These are phyloP conservation scores for Cystobasidiopsis lactophilus DNA, from an alignment of 768 basidiomycete species.

Conservation along the genomic window DNA sequence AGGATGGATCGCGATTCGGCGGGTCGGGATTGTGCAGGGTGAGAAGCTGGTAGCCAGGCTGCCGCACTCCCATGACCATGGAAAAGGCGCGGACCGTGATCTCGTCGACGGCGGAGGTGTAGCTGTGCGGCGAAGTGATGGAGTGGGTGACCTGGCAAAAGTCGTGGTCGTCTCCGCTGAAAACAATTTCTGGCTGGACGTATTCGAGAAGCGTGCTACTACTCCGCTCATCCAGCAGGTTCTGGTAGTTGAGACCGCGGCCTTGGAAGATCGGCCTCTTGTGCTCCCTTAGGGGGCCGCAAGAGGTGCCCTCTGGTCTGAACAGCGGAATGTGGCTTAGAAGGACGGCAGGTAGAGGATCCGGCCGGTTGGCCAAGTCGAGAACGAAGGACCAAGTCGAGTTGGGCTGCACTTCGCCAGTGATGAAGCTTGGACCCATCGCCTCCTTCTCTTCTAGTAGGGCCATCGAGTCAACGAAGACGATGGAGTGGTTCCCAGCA, in stretches of 20 bases:
- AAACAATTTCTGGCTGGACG: conserved; percentile 44
- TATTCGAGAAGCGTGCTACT: conserved; percentile 43
- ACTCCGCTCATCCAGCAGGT: conserved; percentile 46
- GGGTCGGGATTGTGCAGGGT: conserved; percentile 32
- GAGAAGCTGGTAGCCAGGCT: conserved; percentile 74
- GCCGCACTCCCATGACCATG: conserved; percentile 63
- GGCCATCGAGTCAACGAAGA: conserved; percentile 50
- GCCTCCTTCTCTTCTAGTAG: conserved; percentile 45
- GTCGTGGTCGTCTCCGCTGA: conserved; percentile 89
- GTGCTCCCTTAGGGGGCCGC: conserved; percentile 56
- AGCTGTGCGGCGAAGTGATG: conserved; percentile 12
- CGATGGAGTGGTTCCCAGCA: conserved; percentile 47
- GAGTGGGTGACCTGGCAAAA: conserved; percentile 60
- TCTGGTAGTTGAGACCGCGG: conserved; percentile 32
- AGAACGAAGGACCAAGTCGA: conserved; percentile 29
- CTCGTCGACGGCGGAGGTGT: conserved; percentile 35
- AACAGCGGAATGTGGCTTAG: conserved; percentile 78
- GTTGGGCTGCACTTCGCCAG: not conserved
- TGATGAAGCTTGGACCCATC: not conserved
- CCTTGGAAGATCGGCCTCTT: conserved; percentile 40
- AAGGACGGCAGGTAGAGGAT: conserved; percentile 37
- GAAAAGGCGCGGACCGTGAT: conserved; percentile 75
- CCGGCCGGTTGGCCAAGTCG: conserved; percentile 27
- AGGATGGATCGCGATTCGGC: conserved; percentile 27
- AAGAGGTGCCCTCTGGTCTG: conserved; percentile 42